Base-by-base conservation (phyloP, 768 basidiomycete genomes). In the Clavulina sp. region DNA sequence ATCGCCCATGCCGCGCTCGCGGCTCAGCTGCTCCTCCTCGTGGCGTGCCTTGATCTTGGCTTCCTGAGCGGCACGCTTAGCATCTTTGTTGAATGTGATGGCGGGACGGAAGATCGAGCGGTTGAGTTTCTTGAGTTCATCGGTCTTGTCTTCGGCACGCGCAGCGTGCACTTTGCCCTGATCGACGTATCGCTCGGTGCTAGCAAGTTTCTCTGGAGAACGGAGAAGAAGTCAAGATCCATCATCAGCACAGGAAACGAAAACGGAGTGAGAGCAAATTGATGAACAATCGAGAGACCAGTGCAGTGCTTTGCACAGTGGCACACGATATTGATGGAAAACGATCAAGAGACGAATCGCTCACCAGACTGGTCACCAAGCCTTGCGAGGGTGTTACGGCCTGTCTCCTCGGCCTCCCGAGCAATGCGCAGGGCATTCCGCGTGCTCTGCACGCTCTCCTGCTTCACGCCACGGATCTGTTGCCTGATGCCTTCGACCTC, bases 371-470 rank as follows among this genome's bases (percentile, higher is more conserved):
- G 93, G 59, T 86, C 81, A 6, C 85, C 92, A 5, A 99, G 73
- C 61, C 77, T 84, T 52, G 64, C 68, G 19, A 99, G 62, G 3
- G 93, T 99, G 53, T 79, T 80, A 41, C 84, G 70, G 31, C 85
- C 93, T 7, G 89, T 93, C 65, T 99, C 93, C 65, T 96, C 93
- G 0, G 93, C 89, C 65, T 97, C 91, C n/a, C 81, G 73, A 34
- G 92, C 93, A 62, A 96, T 73, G 40, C 89, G 75, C 49, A 99
- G 72, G 9, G 93, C 93, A 66, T 97, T 96, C 59, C 92, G 71
- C 1, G 89, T 84, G 16, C 84, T 83, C 51, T 77, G 80, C 44
- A 92, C 80, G 61, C 80, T 83, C 59, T 96, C 92, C 66, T 96
- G 89, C 68, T 99, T 97, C 55, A 83, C 63, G 60, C 76, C 84